phyloP scores from a whole-genome alignment of 78 protist genomes.

The Dictyostelium firmibasis region DNA sequence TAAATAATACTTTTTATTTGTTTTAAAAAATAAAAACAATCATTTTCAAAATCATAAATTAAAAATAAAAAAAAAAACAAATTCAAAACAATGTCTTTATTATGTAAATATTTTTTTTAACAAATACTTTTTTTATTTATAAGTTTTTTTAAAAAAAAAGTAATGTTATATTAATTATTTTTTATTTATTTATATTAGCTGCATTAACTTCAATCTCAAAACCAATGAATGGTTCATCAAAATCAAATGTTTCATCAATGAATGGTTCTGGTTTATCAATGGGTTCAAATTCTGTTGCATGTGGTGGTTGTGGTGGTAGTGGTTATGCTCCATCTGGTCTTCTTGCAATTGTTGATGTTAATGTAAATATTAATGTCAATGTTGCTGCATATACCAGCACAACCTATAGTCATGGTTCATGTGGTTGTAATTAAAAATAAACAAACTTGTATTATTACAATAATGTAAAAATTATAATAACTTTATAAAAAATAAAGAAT shows the following conservation, averaged over 20 bases:
- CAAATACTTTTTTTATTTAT: no score
- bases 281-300: neutral
- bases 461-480: no score
- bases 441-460: no score
- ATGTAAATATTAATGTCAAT: neutral
- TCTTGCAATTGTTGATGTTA: neutral
- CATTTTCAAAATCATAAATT: no score
- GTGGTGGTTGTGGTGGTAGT: neutral
- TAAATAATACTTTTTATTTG: no score
- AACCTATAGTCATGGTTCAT: neutral
- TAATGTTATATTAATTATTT: no score
- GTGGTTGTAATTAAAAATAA: neutral
- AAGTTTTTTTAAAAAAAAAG: no score
- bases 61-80: no score
- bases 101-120: no score
- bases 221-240: neutral
- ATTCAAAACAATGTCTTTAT: no score
- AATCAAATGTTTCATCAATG: neutral
- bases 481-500: no score
- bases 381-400: neutral
- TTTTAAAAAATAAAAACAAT: no score
- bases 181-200: neutral
- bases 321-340: neutral
- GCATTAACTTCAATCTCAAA: neutral
- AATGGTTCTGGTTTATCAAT: neutral